A percentile compares a stretch with the other conserved stretches of the same genome.
These are phyloP conservation scores for Colletotrichum sp. DNA, from an alignment of 2,329 filamentous ascomycete species.

Conservation along the genomic window DNA sequence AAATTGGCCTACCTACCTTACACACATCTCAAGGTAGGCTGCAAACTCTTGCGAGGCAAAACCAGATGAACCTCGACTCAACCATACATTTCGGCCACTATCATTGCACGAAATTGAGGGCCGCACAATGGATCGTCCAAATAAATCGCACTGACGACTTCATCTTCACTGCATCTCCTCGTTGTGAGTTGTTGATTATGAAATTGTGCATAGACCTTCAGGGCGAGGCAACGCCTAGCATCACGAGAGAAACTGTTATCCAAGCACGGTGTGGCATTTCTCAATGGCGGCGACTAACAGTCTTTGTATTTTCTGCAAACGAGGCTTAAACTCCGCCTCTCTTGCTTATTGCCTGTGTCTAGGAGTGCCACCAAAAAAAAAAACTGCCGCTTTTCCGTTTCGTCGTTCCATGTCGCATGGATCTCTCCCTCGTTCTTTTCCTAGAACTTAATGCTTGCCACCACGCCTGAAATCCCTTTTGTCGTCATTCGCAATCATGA, in stretches of 20 bases:
- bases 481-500: conserved; percentile 16
- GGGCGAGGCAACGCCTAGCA: background rate
- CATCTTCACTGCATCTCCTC: background rate
- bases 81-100: background rate
- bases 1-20: background rate
- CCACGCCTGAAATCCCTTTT: conserved; percentile 8
- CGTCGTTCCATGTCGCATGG: background rate
- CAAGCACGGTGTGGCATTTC: background rate
- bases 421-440: background rate
- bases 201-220: background rate
- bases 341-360: background rate
- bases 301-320: background rate
- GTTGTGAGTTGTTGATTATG: background rate
- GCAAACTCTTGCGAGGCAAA: background rate
- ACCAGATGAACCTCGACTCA: background rate
- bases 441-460: conserved; percentile 16
- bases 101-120: background rate
- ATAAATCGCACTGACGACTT: background rate
- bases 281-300: background rate
- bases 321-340: background rate
- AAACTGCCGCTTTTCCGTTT: background rate
- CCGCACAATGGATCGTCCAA: background rate
- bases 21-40: background rate
- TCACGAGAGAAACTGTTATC: background rate
- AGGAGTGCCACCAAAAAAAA: background rate